A percentile compares a stretch with the other conserved stretches of the same genome.
These are phyloP conservation scores for Chlamydomonas schloesseri DNA, from an alignment of 139 green algal species.

Conservation along the genomic window DNA sequence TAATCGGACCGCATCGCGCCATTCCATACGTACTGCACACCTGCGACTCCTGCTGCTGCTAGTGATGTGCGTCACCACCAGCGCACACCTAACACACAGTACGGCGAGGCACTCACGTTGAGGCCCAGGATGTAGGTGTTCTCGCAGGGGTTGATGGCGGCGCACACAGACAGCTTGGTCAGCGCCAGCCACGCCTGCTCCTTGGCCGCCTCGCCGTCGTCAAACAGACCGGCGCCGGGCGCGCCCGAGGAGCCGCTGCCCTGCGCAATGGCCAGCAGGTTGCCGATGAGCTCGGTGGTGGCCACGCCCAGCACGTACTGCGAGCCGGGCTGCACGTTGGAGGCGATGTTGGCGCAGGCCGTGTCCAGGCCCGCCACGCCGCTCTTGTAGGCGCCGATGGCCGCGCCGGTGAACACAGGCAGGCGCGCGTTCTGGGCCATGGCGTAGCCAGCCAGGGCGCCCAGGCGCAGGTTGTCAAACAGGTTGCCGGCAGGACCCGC, in stretches of 20 bases:
- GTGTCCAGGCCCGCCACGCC: not conserved
- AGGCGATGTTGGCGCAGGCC: not conserved
- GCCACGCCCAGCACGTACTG: not conserved
- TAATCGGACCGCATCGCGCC: too few relatives aligned
- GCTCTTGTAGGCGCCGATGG: not conserved
- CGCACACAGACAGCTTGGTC: not conserved
- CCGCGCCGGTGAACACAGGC: not conserved
- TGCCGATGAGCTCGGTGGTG: too few relatives aligned
- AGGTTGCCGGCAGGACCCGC: not conserved
- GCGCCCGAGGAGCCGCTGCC: too few relatives aligned
- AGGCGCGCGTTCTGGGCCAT: not conserved
- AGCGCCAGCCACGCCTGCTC: too few relatives aligned
- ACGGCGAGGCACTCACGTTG: not conserved
- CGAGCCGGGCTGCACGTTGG: not conserved
- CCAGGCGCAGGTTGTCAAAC: not conserved
- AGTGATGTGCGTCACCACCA: too few relatives aligned
- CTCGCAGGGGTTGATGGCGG: not conserved
- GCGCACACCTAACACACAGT: too few relatives aligned
- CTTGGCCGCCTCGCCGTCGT: too few relatives aligned
- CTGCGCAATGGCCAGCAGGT: too few relatives aligned
- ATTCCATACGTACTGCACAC: too few relatives aligned
- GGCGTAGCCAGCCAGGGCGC: not conserved
- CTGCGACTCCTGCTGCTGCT: too few relatives aligned
- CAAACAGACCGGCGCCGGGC: too few relatives aligned
- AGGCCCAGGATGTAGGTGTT: not conserved